Evolutionary conservation across 1,139 yeast genomes (phyloP).

Genomic region (Yamadazyma atlantica): DNA sequence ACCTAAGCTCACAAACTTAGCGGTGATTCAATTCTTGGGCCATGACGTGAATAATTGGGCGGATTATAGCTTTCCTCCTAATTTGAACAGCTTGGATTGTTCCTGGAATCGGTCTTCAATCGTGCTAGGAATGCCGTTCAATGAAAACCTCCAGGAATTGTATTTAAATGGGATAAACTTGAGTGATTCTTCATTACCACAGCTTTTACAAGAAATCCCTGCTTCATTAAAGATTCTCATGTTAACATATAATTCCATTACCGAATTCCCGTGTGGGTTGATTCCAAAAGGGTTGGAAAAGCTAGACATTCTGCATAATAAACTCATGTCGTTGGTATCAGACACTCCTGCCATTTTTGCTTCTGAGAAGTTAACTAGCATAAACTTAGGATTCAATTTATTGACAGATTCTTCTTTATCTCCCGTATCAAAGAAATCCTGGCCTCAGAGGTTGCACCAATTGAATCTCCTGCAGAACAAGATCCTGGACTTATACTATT

Average conservation of each 20-base stretch:
- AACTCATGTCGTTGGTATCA: neutral
- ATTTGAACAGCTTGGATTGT: slow-evolving; percentile 29
- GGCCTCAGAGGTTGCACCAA: neutral
- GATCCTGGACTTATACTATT: neutral
- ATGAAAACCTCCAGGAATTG: slow-evolving; percentile 19
- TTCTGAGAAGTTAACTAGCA: neutral
- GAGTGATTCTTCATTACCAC: neutral
- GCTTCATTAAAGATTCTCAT: neutral
- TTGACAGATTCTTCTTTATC: neutral
- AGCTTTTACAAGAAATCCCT: neutral
- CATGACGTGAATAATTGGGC: slow-evolving; percentile 34
- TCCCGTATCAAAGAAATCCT: neutral
- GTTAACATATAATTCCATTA: neutral
- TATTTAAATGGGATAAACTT: slow-evolving; percentile 24
- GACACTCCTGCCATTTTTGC: neutral
- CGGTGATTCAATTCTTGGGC: slow-evolving; percentile 31
- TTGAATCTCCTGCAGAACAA: neutral
- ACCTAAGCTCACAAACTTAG: slow-evolving; percentile 16
- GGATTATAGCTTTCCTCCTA: slow-evolving; percentile 21
- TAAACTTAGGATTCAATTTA: neutral
- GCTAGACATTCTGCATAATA: slow-evolving; percentile 1
- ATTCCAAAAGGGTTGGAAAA: neutral
- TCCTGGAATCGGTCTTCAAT: slow-evolving; percentile 30
- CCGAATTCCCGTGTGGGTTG: neutral
- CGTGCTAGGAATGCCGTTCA: slow-evolving; percentile 4